Base-by-base conservation (phyloP, 805 yeast species). In the Diddensiella caesifluorescens region DNA sequence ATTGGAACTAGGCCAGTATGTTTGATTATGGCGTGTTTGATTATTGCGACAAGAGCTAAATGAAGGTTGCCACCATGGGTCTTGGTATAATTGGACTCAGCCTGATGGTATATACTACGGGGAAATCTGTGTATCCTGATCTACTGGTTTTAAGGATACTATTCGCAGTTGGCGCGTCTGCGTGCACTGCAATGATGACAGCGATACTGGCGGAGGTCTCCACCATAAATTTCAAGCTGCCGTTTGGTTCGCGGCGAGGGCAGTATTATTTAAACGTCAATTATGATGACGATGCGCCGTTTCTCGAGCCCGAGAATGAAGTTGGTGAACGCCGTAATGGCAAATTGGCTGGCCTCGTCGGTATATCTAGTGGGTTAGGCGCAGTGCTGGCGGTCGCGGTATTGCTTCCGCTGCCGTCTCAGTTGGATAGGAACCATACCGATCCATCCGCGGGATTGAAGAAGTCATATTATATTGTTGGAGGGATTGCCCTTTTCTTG, bases 301-400 rank as follows among this genome's bases (percentile, higher is more conserved):
- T 20, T 9, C 32, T 29, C 19, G 32, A 29, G 15, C 16, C 32
- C 7, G 32, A 29, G 15, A 13, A 29, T 29, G 32, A 29, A 62
- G 29, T 29, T 7, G 32, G 32, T 7, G 32, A 29, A 13, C 32
- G 32, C 15, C 61, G 65, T 35, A 74, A 70, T 48, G 87, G 86
- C 2, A 73, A 70, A 47, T 64, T 70, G 41, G 71, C 83, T 0
- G 80, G 86, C 0, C 54, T 79, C 18, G 69, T 81, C 32, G 89
- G 89, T 1, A 57, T 77, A 12, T 63, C 72, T 37, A 69, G 83
- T 13, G 87, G 87, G 0, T 54, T 76, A 13, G 88, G 88, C 37
- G 88, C 87, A 1, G 69, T 81, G 1, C 72, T 78, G 46, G 70
- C 85, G 0, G 85, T 79, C 0, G 54, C 73, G 1, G 59, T 70